Evolutionary conservation across 257 asterid genomes (phyloP).

Genomic region (Lycium barbarum): DNA sequence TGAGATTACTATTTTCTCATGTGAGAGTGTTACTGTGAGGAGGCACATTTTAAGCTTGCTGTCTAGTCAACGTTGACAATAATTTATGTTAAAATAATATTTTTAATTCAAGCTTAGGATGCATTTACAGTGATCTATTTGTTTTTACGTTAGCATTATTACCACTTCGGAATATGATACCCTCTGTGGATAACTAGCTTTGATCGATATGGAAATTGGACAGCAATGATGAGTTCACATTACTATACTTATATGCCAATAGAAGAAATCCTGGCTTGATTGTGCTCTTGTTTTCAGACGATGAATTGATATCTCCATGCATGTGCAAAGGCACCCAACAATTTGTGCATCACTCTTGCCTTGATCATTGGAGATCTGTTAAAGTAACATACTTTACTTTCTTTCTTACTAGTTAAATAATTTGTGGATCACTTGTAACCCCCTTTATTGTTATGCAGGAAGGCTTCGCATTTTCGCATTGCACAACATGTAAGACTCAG

Average conservation of each 20-base stretch:
- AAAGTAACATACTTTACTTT: constrained; percentile 44
- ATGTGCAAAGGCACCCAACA: constrained; percentile 71
- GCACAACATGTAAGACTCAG: constrained; percentile 68
- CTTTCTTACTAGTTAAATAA: neutral
- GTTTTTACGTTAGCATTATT: neutral
- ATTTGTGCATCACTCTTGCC: constrained; percentile 66
- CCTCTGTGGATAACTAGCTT: neutral
- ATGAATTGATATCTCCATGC: constrained; percentile 63
- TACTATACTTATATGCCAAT: neutral
- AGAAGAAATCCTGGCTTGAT: neutral
- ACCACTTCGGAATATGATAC: neutral
- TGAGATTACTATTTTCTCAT: neutral
- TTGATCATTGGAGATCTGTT: constrained; percentile 70
- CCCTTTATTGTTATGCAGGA: constrained; percentile 44
- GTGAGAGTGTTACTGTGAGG: neutral
- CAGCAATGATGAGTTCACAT: neutral
- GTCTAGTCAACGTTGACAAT: neutral
- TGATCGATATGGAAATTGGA: neutral
- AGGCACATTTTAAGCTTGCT: neutral
- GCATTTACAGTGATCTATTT: neutral
- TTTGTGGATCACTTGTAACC: neutral
- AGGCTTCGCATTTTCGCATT: constrained; percentile 68
- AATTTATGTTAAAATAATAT: neutral
- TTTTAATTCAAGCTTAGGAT: neutral
- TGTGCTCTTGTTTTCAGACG: constrained; percentile 42